phyloP scores from a whole-genome alignment of 257 asterid genomes.

The Gentiana dahurica region DNA sequence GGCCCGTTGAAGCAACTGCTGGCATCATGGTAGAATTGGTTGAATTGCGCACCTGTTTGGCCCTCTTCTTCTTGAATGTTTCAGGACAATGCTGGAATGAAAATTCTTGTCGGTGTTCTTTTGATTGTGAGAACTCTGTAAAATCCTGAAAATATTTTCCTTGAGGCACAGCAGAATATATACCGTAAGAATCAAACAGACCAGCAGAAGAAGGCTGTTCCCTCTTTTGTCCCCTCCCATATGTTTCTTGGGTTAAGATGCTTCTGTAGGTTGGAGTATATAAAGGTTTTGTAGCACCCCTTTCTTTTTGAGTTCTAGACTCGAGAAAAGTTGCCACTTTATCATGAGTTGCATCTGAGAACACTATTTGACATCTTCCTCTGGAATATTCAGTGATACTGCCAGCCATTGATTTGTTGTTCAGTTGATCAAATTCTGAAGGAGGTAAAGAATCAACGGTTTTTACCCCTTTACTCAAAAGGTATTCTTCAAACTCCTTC shows the following conservation, averaged over 20 bases:
- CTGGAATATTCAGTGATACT: slow-evolving; percentile 26
- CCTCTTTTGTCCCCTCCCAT: slow-evolving; percentile 40
- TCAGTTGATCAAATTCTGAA: slow-evolving; percentile 17
- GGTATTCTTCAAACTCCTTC: slow-evolving; percentile 18
- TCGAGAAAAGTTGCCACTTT: slow-evolving; percentile 26
- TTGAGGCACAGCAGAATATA: slow-evolving; percentile 25
- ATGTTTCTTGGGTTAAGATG: slow-evolving; percentile 31
- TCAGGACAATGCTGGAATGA: slow-evolving; percentile 41
- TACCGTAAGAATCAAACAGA: slow-evolving; percentile 35
- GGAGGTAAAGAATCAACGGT: slow-evolving; percentile 17
- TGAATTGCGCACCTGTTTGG: slow-evolving; percentile 23
- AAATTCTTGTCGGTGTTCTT: slow-evolving; percentile 15
- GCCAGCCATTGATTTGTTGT: slow-evolving; percentile 16
- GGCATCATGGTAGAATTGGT: slow-evolving; percentile 15
- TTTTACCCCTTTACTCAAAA: slow-evolving; percentile 15
- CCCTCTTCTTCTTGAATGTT: slow-evolving; percentile 56
- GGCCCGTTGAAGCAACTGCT: slow-evolving; percentile 13
- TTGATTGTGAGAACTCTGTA: slow-evolving; percentile 20
- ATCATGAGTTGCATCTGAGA: slow-evolving; percentile 59
- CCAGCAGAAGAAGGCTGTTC: slow-evolving; percentile 6
- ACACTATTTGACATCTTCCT: slow-evolving; percentile 58
- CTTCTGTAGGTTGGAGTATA: slow-evolving; percentile 31
- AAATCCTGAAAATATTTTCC: slow-evolving; percentile 45
- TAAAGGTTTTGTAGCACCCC: no score
- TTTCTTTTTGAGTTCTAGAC: background rate